Percentiles rank a stretch among this genome's conserved stretches.
These are phyloP conservation scores for Gastrodia elata DNA, from an alignment of 106 monocot species.

Conservation along the genomic window DNA sequence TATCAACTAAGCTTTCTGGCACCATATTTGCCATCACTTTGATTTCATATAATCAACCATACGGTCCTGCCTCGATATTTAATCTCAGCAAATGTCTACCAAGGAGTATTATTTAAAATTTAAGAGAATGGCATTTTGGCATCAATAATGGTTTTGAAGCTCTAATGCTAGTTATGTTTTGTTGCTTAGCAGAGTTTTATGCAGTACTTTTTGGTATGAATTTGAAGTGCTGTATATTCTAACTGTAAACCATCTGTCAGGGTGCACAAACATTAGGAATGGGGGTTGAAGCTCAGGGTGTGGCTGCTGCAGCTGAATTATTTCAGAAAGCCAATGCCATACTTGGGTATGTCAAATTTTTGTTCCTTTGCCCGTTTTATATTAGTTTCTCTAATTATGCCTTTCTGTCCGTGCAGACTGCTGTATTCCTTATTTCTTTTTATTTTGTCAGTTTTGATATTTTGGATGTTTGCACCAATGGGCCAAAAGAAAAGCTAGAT, in stretches of 20 bases:
- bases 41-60: not conserved
- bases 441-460: slow-evolving; percentile 54
- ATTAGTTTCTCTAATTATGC: not conserved
- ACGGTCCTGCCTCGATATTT: not conserved
- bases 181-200: not conserved
- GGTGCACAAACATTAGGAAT: slow-evolving; percentile 91
- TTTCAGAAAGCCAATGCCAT: slow-evolving; percentile 80
- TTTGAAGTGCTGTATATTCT: not conserved
- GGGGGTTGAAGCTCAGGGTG: slow-evolving; percentile 65
- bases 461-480: slow-evolving; percentile 79
- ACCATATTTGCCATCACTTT: not conserved
- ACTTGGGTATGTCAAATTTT: slow-evolving; percentile 51
- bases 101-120: not conserved
- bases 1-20: not conserved
- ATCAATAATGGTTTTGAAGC: not conserved
- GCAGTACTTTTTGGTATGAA: not conserved
- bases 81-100: not conserved
- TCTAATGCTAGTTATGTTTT: not conserved
- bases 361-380: not conserved
- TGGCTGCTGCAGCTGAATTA: slow-evolving; percentile 70
- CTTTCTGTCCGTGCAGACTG: not conserved
- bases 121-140: not conserved
- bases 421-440: slow-evolving; percentile 1
- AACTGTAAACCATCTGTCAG: slow-evolving; percentile 18
- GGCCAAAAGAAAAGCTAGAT: slow-evolving; percentile 93